Base-by-base conservation (phyloP, 2,329 filamentous ascomycete species). In the Phialocephala sp. region DNA sequence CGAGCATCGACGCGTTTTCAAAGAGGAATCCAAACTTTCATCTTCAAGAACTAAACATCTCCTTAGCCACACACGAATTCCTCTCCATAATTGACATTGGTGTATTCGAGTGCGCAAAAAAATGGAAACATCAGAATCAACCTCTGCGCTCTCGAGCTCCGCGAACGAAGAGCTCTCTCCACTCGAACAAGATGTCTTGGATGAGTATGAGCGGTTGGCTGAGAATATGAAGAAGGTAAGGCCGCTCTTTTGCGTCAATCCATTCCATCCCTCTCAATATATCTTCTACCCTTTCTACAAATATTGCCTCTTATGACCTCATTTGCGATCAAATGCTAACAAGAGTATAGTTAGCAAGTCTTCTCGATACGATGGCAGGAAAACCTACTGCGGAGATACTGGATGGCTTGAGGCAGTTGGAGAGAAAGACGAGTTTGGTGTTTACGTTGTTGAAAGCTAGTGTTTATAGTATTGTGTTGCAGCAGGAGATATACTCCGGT, bases 371-470 rank as follows among this genome's bases (percentile, higher is more conserved):
- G 73, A 89, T 91, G 69, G 89, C 87, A 20, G 84, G 87, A 54
- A 85, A 88, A 32, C 91, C 94, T 0, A 90, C 92, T 24, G 90
- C 91, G 8, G 92, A 91, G 71, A 94, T 96, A 64, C 85, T 96
- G 61, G 93, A 99, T 78, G 90, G 92, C 9, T 83, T 99, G 72
- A 85, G 95, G 62, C 89, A 94, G 52, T 83, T 99, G 62, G 95
- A 99, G 83, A 85, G 95, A 73, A 97, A 98, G 83, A 97, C 94
- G 52, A 93, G 93, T 72, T 83, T 97, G 62, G 94, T 97, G 24
- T 98, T 97, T 79, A 99, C 95, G 68, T 80, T 98, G 76, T 85
- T 99, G 76, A 99, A 99, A 83, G 94, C 95, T 20, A 98, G 94
- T 79, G 95, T 99, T 69, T 99, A 99, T 81, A 97, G 92, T 77